Evolutionary conservation across 2,329 filamentous ascomycete species (phyloP).

Genomic region (Epichloe uncinata): DNA sequence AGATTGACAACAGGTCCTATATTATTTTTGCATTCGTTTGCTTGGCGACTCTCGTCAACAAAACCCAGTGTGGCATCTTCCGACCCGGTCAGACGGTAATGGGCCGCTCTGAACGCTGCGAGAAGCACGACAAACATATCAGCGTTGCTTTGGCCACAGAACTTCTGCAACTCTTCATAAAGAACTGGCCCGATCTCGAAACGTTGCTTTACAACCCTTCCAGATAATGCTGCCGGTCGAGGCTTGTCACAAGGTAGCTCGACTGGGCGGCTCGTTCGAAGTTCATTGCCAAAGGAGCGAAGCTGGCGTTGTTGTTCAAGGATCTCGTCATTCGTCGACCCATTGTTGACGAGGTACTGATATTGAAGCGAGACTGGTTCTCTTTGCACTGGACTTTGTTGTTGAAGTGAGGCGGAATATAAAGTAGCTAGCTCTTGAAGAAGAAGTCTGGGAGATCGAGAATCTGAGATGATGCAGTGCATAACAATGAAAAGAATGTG

Average conservation of each 20-base stretch:
- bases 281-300: background rate
- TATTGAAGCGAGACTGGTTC: background rate
- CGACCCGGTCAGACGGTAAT: conserved; percentile 14
- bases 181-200: background rate
- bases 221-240: background rate
- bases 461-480: background rate
- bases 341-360: background rate
- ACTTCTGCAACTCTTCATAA: background rate
- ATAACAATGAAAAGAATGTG: background rate
- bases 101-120: conserved; percentile 13
- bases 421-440: background rate
- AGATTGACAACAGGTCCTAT: background rate
- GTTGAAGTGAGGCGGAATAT: background rate
- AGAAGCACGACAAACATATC: conserved; percentile 9
- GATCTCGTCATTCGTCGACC: background rate
- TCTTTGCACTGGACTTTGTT: background rate
- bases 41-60: conserved; percentile 9
- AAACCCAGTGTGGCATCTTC: conserved; percentile 13
- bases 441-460: background rate
- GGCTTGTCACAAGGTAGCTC: background rate
- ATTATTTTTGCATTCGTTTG: conserved; percentile 5
- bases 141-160: background rate
- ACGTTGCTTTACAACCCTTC: background rate
- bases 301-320: background rate
- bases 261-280: background rate